phyloP scores from a whole-genome alignment of 2,329 filamentous ascomycete genomes.

The Capronia americana region DNA sequence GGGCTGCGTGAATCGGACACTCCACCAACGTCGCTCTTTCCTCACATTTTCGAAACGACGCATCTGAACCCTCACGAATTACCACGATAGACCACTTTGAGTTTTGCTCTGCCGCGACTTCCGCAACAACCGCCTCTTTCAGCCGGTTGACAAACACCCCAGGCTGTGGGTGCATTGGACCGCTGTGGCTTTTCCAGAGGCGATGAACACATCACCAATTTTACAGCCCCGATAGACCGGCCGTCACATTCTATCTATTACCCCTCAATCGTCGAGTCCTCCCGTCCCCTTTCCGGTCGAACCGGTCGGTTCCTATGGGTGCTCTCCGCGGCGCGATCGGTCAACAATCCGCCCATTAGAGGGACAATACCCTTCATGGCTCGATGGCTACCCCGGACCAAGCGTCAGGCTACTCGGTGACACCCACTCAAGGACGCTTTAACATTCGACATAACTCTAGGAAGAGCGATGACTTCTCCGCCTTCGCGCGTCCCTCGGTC shows the following conservation, averaged over 20 bases:
- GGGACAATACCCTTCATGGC: constrained; percentile 35
- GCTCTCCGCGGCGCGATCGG: neutral
- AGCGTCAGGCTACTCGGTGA: constrained; percentile 43
- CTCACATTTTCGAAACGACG: neutral
- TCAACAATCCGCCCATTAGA: constrained; percentile 21
- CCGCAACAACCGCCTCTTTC: neutral
- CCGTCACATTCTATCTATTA: too few relatives aligned
- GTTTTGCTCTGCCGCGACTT: neutral
- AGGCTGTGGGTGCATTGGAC: neutral
- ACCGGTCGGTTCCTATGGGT: constrained; percentile 18
- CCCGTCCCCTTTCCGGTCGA: constrained; percentile 5
- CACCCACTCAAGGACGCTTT: constrained; percentile 42
- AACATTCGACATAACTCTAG: constrained; percentile 35
- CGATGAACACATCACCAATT: neutral
- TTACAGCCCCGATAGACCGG: neutral
- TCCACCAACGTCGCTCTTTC: neutral
- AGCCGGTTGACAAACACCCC: neutral
- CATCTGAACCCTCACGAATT: neutral
- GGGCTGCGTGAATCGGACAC: neutral
- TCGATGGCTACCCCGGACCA: constrained; percentile 40
- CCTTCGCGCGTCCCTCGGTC: constrained; percentile 40
- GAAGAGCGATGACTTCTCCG: constrained; percentile 48
- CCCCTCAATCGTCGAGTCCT: neutral
- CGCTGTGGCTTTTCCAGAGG: neutral
- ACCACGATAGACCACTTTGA: neutral